Base-by-base conservation (phyloP, 164 flowering plant genomes). In the Annona squamosa region DNA sequence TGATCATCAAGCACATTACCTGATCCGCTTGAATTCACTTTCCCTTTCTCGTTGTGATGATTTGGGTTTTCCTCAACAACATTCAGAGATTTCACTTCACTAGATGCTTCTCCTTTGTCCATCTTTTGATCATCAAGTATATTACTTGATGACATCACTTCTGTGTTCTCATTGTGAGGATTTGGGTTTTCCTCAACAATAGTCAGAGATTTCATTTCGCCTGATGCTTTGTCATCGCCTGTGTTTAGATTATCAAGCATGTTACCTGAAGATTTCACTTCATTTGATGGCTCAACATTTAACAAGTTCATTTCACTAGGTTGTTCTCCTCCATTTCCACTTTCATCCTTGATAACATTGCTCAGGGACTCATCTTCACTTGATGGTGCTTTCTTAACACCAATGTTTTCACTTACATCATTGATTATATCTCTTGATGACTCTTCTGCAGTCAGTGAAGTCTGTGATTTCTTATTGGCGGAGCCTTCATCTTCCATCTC, bases 401-500 rank as follows among this genome's bases (percentile, higher is more conserved):
- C 77, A 71, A 75, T 71, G 63, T 68, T 63, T 63, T 43, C 43
- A 13, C 48, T 3, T 41, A 42, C 46, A 66, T 66, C 12, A 9
- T 44, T 46, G 13, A 68, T 9, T 46, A 73, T 41, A 44, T 72
- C 75, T 18, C 56, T 76, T 67, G 71, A 80, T 69, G 59, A 67
- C 48, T 75, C 75, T 47, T 74, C 78, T 68, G 48, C 67, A 67
- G 68, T 46, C 43, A 71, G 72, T 69, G 81, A 16, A 45, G 2
- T 73, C 48, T 66, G 42, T 44, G 43, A 59, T 70, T 37, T 72
- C 46, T 77, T 72, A 67, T 73, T 73, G 69, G 57, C 73, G 19
- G 75, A 68, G 17, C 65, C 69, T 69, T 74, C 76, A 48, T 76
- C 79, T 62, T 84, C 84, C 84, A 82, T 77, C 18, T 18, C 7